Percentiles rank a stretch among this genome's conserved stretches.
phyloP scores from a whole-genome alignment of 2,329 filamentous ascomycete genomes.

The Botrytis galanthina region DNA sequence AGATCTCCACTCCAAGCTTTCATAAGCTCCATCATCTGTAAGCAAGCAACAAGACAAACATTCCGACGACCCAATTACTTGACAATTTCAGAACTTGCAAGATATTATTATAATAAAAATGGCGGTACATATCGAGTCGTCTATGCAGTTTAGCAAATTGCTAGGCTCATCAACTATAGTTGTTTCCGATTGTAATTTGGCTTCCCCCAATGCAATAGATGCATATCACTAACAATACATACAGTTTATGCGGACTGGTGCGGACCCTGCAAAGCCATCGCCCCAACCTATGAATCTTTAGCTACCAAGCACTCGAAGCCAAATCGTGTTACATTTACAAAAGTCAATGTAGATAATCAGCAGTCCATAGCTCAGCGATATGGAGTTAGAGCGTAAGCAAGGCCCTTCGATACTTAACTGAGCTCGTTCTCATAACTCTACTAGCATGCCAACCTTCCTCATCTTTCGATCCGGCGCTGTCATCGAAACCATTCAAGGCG shows the following conservation, averaged over 20 bases:
- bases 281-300: slow-evolving; percentile 83
- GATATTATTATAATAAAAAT: not conserved
- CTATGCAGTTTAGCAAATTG: slow-evolving; percentile 68
- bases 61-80: not conserved
- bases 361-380: slow-evolving; percentile 73
- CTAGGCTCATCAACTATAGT: slow-evolving; percentile 75
- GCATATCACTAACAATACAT: slow-evolving; percentile 17
- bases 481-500: slow-evolving; percentile 75
- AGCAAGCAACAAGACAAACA: not conserved
- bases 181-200: slow-evolving; percentile 78
- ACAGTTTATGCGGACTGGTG: slow-evolving; percentile 95
- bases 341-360: slow-evolving; percentile 86
- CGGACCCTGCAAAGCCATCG: slow-evolving; percentile 88
- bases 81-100: not conserved
- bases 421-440: slow-evolving; percentile 20
- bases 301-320: slow-evolving; percentile 76
- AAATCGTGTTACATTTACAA: slow-evolving; percentile 82
- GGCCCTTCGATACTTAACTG: slow-evolving; percentile 7
- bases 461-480: slow-evolving; percentile 76
- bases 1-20: slow-evolving; percentile 15
- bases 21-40: not conserved
- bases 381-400: slow-evolving; percentile 68
- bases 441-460: slow-evolving; percentile 86
- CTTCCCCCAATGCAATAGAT: slow-evolving; percentile 35
- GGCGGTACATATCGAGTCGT: slow-evolving; percentile 58